Percentiles rank a stretch among this genome's conserved stretches.
phyloP scores from a whole-genome alignment of 2,329 filamentous ascomycete genomes.

The Rhexocercosporidium sp. region DNA sequence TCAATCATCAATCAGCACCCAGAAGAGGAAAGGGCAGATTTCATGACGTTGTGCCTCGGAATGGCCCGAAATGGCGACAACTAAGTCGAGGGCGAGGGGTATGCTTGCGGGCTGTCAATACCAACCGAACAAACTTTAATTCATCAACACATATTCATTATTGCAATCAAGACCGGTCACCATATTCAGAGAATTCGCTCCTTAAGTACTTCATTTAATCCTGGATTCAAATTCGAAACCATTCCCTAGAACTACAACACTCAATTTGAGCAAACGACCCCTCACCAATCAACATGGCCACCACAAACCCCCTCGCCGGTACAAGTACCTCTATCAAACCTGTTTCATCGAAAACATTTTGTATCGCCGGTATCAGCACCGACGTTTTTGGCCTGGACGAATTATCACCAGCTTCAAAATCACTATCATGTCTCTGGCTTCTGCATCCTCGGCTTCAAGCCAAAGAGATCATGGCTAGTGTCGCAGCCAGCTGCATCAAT shows the following conservation, averaged over 20 bases:
- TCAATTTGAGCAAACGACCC: background rate
- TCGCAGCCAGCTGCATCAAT: conserved; percentile 72
- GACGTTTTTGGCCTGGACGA: conserved; percentile 84
- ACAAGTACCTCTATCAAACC: conserved; percentile 21
- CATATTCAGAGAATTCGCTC: background rate
- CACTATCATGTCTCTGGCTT: conserved; percentile 85
- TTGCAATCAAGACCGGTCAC: background rate
- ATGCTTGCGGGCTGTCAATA: background rate
- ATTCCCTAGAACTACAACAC: background rate
- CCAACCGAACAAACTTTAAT: background rate
- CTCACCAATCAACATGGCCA: conserved; percentile 20
- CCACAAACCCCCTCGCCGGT: conserved; percentile 31
- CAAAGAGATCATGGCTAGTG: conserved; percentile 74
- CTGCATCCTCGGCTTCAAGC: conserved; percentile 78
- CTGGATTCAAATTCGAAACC: background rate
- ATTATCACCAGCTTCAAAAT: conserved; percentile 56
- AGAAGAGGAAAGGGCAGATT: background rate
- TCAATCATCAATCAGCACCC: conserved; percentile 2
- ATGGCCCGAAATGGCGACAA: background rate
- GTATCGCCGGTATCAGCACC: conserved; percentile 78
- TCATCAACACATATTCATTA: too few species aligned
- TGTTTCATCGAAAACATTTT: conserved; percentile 69
- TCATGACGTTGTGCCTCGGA: conserved; percentile 13
- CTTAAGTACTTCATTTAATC: background rate
- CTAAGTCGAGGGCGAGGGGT: background rate